A percentile compares a stretch with the other conserved stretches of the same genome.
Evolutionary conservation across 2,329 filamentous ascomycete genomes (phyloP).

Genomic region (Fusarium coffeatum): DNA sequence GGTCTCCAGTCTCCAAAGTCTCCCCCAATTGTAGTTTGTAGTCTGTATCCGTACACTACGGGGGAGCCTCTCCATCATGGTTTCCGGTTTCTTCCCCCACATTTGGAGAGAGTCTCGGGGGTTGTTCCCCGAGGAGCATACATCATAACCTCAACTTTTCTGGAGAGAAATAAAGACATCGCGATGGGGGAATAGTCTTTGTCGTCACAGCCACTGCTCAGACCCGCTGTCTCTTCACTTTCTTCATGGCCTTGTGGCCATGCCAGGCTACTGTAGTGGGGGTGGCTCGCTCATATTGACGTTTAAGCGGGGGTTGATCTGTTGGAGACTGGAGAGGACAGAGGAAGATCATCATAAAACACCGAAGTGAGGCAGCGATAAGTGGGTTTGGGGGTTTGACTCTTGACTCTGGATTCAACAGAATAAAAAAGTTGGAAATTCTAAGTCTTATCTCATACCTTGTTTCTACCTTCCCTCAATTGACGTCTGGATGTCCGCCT

Average conservation of each 20-base stretch:
- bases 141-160: not conserved
- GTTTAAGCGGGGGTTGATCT: constrained; percentile 31
- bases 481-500: not conserved
- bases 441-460: not conserved
- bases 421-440: constrained; percentile 4
- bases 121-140: constrained; percentile 24
- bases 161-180: constrained; percentile 2
- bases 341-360: constrained; percentile 28
- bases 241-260: constrained; percentile 13
- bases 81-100: constrained; percentile 46
- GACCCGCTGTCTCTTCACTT: constrained; percentile 24
- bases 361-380: constrained; percentile 24
- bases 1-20: constrained; percentile 32
- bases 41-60: constrained; percentile 19
- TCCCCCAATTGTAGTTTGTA: constrained; percentile 12
- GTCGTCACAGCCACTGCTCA: constrained; percentile 26
- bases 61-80: constrained; percentile 32
- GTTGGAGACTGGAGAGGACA: constrained; percentile 2
- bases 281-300: constrained; percentile 44
- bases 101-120: constrained; percentile 34
- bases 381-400: constrained; percentile 29
- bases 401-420: not conserved
- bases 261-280: constrained; percentile 34
- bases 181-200: constrained; percentile 1
- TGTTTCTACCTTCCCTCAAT: not conserved